phyloP scores from a whole-genome alignment of 2,329 filamentous ascomycete species.

The Penicillium sp. region DNA sequence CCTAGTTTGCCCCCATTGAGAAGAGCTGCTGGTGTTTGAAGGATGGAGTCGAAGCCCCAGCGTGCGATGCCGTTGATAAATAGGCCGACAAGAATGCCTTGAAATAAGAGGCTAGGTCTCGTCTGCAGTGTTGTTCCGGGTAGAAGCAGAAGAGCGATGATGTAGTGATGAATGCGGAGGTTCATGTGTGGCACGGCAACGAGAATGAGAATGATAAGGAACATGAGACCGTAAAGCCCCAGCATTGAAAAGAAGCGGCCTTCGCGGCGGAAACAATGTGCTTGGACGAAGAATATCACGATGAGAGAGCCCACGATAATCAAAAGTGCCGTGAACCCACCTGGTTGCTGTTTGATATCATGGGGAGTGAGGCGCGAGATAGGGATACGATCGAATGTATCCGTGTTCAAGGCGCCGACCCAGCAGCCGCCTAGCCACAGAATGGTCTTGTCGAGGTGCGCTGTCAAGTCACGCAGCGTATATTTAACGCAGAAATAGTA shows the following conservation, averaged over 20 bases:
- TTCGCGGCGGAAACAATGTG: constrained; percentile 56
- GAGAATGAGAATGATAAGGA: constrained; percentile 44
- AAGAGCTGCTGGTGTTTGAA: constrained; percentile 56
- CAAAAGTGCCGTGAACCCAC: constrained; percentile 57
- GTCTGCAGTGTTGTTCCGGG: constrained; percentile 60
- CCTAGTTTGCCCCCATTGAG: constrained; percentile 37
- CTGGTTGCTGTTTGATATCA: constrained; percentile 60
- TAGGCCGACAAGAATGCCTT: constrained; percentile 59
- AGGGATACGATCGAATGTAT: constrained; percentile 62
- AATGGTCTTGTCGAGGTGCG: constrained; percentile 60
- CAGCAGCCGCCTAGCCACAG: constrained; percentile 61
- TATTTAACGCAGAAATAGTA: constrained; percentile 55
- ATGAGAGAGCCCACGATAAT: constrained; percentile 52
- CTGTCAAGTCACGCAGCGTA: constrained; percentile 50
- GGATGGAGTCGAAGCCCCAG: constrained; percentile 62
- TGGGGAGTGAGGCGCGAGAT: constrained; percentile 62
- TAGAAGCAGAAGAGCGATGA: constrained; percentile 57
- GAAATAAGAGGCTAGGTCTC: constrained; percentile 57
- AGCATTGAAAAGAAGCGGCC: constrained; percentile 51
- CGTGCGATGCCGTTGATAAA: constrained; percentile 64
- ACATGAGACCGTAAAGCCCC: constrained; percentile 49
- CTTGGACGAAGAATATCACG: constrained; percentile 54
- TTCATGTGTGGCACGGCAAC: constrained; percentile 57
- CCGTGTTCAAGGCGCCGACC: constrained; percentile 61
- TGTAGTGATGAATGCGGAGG: constrained; percentile 64